Base-by-base conservation (phyloP, 2,329 filamentous ascomycete genomes). In the Mycogone perniciosa region DNA sequence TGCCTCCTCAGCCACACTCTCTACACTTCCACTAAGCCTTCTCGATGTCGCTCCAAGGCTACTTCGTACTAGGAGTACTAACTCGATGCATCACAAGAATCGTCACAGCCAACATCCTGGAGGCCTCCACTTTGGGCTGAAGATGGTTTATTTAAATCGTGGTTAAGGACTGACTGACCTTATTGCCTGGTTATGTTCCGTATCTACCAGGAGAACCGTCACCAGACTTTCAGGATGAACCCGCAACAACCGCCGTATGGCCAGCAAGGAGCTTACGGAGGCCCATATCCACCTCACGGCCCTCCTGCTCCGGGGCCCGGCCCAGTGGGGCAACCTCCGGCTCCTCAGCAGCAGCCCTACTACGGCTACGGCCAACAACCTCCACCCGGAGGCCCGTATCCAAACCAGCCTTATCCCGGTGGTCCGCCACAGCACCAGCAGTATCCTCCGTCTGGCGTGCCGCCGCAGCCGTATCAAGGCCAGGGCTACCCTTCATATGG, bases 211-310 rank as follows among this genome's bases (percentile, higher is more conserved):
- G 20, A 20, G 35, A 6, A 20, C 9, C 10, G n/a, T 38, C 10
- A 38, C n/a, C 29, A 10, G 40, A 10, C 13, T 20, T 29, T 42
- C 6, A 41, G 20, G 5, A 50, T 50, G 29, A 50, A 44, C 10
- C 2, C n/a, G 5, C 47, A 51, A 20, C 45, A 45, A 31, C 40
- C 45, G 7, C 50, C 50, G 2, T 52, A 48, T 34, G 30, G 50
- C 13, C 50, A 52, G 29, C 39, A 35, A 20, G 20, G 34, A 5
- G 31, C 31, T 2, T 38, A 42, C 31, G 30, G 20, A 35, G 47
- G 31, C 30, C 29, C 7, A 13, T 44, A 44, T 20, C 42, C 42
- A 31, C 44, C 38, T 31, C 46, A 48, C 29, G 50, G 37, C 8
- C 5, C 34, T 9, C 41, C 29, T 20, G 34, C 11, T 9, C n/a